Conservation (phyloP, 139 green algal species). For the Dunaliella primolecta region DNA sequence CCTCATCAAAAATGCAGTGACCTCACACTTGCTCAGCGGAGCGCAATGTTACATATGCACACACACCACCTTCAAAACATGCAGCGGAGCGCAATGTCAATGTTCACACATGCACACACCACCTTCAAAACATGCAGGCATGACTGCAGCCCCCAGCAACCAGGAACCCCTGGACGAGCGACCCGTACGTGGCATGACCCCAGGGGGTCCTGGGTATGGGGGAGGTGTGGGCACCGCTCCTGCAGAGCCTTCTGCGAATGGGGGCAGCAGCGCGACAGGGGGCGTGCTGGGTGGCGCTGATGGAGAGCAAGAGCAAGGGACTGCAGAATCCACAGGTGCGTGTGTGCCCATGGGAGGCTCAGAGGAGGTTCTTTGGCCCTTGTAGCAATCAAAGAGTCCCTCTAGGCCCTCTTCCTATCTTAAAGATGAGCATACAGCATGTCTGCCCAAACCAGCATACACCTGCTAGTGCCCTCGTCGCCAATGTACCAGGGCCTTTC, state of each 20-base stretch:
- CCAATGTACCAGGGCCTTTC: too few species aligned
- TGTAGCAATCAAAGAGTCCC: too few species aligned
- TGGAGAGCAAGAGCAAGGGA: not conserved
- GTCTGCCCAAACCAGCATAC: too few species aligned
- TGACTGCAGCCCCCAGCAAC: not conserved
- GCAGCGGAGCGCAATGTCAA: not conserved
- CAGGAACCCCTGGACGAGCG: not conserved
- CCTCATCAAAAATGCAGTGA: too few species aligned
- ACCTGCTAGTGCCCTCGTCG: too few species aligned
- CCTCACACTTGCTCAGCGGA: too few species aligned
- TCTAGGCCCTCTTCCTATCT: too few species aligned
- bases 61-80: not conserved
- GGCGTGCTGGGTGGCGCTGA: not conserved
- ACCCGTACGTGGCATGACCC: not conserved
- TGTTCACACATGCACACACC: not conserved
- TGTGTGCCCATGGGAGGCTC: too few species aligned
- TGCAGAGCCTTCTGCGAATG: not conserved
- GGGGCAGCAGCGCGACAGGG: not conserved
- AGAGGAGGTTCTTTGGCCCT: too few species aligned
- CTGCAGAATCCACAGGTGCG: too few species aligned
- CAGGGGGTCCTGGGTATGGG: not conserved
- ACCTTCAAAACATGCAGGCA: not conserved
- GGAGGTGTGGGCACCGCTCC: not conserved
- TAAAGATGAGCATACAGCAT: too few species aligned
- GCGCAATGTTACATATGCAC: too few species aligned